Evolutionary conservation across 1,284 basidiomycete genomes (phyloP).

Genomic region (Ustilago loliicola): DNA sequence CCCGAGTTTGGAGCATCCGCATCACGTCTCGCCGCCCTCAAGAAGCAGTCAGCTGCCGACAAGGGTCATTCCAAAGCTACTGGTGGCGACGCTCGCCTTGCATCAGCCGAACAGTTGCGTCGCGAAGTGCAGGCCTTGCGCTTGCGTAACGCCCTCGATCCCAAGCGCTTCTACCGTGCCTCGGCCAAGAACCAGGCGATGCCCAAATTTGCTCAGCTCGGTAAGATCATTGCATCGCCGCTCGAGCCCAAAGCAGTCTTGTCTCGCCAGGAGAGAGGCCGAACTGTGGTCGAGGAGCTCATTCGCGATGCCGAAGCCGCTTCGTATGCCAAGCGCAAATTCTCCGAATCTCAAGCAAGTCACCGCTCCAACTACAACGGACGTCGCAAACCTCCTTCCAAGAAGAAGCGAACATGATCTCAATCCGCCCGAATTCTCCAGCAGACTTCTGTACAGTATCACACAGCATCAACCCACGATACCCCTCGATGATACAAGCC

Average conservation of each 20-base stretch:
- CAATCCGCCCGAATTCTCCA: not conserved
- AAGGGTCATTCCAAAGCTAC: slow-evolving; percentile 47
- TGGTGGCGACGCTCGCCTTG: slow-evolving; percentile 58
- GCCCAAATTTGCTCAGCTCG: slow-evolving; percentile 84
- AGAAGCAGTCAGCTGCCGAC: slow-evolving; percentile 47
- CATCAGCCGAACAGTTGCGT: slow-evolving; percentile 76
- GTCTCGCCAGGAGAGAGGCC: slow-evolving; percentile 79
- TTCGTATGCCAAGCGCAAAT: slow-evolving; percentile 93
- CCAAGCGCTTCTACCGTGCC: slow-evolving; percentile 93
- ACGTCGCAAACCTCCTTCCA: slow-evolving; percentile 38
- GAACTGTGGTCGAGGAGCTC: slow-evolving; percentile 87
- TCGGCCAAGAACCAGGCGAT: slow-evolving; percentile 79
- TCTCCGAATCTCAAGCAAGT: slow-evolving; percentile 75
- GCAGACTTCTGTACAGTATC: not conserved
- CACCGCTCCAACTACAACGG: slow-evolving; percentile 47
- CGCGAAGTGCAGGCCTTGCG: slow-evolving; percentile 93
- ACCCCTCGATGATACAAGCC: not conserved
- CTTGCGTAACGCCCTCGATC: slow-evolving; percentile 91
- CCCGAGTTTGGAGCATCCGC: slow-evolving; percentile 77
- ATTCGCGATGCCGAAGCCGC: slow-evolving; percentile 87
- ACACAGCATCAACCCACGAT: slow-evolving; percentile 12
- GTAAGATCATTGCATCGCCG: slow-evolving; percentile 84
- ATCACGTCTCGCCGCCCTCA: slow-evolving; percentile 34
- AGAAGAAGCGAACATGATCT: slow-evolving; percentile 37
- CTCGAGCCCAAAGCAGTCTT: slow-evolving; percentile 81